Evolutionary conservation across 2,329 filamentous ascomycete species (phyloP), one percentile per base, ranked within the genome.

Genomic region (Sordariomycetes sp.): DNA sequence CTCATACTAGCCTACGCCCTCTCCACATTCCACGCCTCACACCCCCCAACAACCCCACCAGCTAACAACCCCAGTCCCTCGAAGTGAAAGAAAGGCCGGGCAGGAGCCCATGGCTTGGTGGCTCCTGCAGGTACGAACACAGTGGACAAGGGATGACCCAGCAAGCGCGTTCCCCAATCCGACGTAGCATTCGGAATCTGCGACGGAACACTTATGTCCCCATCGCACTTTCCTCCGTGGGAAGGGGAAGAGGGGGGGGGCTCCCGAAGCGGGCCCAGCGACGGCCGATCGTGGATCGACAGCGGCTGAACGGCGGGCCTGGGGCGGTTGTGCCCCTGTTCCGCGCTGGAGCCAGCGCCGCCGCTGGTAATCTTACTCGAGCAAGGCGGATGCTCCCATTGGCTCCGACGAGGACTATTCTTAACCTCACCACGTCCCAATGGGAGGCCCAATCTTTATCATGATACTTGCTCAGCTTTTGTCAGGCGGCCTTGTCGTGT

Each of bases 101-200:
- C 24, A 24, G 45, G 45, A 51, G 28, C 13, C 24, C 51, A 56
- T 56, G 54, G 54, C 54, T 52, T 35, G 42, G 54, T 52, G 54
- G 54, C 54, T 56, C 45, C 54, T 56, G 54, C 54, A 56, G 54
- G 54, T 51, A 56, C 54, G 28, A 25, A 32, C n/a, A 12, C 22
- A 10, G 22, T 22, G 22, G 32, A 35, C 52, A 17, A 39, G 36
- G 17, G 36, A 39, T 3, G 12, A 13, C 52, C 52, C 52, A 20
- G 22, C 13, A 15, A 28, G 25, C 25, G 35, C 36, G 36, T 45
- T 45, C 42, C 53, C 35, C 53, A 55, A 55, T 28, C 25, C 24
- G 25, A 56, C 39, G 42, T 52, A 22, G 42, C 42, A 56, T 56
- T 25, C 42, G 28, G 28, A 56, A 56, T 42, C n/a, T 22, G 54